These are phyloP conservation scores for Clonostachys solani DNA, from an alignment of 2,329 filamentous ascomycete species.

Conservation along the genomic window DNA sequence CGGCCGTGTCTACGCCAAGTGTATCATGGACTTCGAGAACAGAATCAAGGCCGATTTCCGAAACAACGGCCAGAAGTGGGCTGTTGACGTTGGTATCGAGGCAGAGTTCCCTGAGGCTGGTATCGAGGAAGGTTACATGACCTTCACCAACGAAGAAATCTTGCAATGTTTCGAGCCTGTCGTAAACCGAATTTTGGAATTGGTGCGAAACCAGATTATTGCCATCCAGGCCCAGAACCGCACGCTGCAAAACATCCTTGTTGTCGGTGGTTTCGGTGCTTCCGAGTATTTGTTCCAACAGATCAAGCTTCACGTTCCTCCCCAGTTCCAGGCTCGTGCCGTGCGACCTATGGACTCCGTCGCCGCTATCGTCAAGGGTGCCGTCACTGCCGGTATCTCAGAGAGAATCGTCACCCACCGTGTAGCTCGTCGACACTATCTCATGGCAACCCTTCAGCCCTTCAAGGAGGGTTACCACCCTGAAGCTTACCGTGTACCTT, in stretches of 20 bases:
- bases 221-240: slow-evolving; percentile 97
- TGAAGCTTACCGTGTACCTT: slow-evolving; percentile 95
- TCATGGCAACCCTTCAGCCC: slow-evolving; percentile 97
- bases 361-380: slow-evolving; percentile 96
- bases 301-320: slow-evolving; percentile 96
- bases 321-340: slow-evolving; percentile 97
- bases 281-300: slow-evolving; percentile 99
- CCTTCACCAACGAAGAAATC: slow-evolving; percentile 98
- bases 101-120: slow-evolving; percentile 96
- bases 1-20: slow-evolving; percentile 98
- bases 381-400: slow-evolving; percentile 95
- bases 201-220: slow-evolving; percentile 97
- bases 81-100: slow-evolving; percentile 97
- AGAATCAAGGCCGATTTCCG: slow-evolving; percentile 99
- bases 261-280: slow-evolving; percentile 96
- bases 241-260: slow-evolving; percentile 88
- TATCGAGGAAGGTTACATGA: slow-evolving; percentile 99
- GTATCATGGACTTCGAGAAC: slow-evolving; percentile 99
- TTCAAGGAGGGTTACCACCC: slow-evolving; percentile 99
- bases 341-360: slow-evolving; percentile 99
- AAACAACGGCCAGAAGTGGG: slow-evolving; percentile 99
- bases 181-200: slow-evolving; percentile 91
- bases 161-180: slow-evolving; percentile 98
- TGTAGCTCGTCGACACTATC: slow-evolving; percentile 94
- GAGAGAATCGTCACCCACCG: slow-evolving; percentile 95